Evolutionary conservation across 148 eudicot species (phyloP).

Genomic region (Rhododendron ovatum): DNA sequence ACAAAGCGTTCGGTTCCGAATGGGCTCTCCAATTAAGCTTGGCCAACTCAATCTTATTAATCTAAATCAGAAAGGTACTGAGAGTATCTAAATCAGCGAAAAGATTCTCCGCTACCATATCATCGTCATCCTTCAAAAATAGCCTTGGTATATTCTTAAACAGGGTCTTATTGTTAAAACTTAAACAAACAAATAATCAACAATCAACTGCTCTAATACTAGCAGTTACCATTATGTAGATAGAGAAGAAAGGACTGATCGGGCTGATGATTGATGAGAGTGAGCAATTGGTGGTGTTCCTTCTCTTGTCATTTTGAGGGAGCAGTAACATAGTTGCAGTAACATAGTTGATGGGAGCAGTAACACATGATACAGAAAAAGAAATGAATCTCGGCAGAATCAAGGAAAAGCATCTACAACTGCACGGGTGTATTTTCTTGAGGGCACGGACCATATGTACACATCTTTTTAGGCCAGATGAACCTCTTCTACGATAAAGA

Average conservation of each 20-base stretch:
- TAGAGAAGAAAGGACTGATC: background rate
- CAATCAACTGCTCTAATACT: no score
- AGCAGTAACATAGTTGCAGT: background rate
- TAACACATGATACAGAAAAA: background rate
- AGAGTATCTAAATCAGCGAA: no score
- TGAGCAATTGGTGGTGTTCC: background rate
- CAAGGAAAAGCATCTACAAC: constrained; percentile 7
- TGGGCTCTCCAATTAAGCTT: no score
- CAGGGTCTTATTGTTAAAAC: no score
- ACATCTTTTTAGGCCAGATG: constrained; percentile 4
- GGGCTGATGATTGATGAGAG: background rate
- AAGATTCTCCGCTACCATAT: no score
- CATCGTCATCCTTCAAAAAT: no score
- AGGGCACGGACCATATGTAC: constrained; percentile 13
- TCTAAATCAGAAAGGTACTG: no score
- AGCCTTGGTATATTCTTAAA: no score
- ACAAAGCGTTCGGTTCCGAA: no score
- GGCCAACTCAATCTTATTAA: no score
- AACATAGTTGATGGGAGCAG: background rate
- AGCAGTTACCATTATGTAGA: no score
- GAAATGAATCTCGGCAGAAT: background rate
- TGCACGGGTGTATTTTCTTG: background rate
- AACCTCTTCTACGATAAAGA: background rate
- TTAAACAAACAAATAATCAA: no score
- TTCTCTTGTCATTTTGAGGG: background rate